Percentiles rank a stretch among this genome's conserved stretches.
Evolutionary conservation across 2,329 filamentous ascomycete species (phyloP).

Genomic region (Microcyclospora tardicrescens): DNA sequence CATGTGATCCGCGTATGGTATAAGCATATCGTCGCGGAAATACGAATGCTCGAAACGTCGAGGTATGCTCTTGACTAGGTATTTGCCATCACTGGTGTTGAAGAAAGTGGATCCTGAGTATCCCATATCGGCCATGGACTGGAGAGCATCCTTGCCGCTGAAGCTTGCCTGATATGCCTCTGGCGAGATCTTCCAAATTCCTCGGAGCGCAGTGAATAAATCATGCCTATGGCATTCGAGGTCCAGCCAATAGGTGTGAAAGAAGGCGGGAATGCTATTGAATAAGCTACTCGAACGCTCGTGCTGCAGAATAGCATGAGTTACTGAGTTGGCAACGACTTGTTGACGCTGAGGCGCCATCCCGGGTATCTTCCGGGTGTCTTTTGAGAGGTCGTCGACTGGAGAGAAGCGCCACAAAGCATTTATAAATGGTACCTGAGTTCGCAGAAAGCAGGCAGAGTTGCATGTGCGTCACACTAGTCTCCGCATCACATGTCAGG

Average conservation of each 20-base stretch:
- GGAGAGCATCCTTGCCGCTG: constrained; percentile 32
- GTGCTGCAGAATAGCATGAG: not conserved
- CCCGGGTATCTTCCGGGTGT: not conserved
- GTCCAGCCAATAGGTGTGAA: constrained; percentile 23
- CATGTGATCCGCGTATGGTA: constrained; percentile 54
- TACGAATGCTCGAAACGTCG: constrained; percentile 57
- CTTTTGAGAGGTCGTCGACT: too few species aligned
- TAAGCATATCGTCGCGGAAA: constrained; percentile 53
- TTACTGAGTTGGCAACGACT: not conserved
- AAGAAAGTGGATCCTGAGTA: constrained; percentile 69
- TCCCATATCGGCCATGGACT: constrained; percentile 54
- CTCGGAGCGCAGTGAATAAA: constrained; percentile 40
- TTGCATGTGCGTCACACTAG: too few species aligned
- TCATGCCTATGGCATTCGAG: constrained; percentile 25
- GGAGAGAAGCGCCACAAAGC: too few species aligned
- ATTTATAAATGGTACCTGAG: too few species aligned
- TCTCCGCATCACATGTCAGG: too few species aligned
- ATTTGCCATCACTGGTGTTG: constrained; percentile 51
- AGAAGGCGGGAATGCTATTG: constrained; percentile 6
- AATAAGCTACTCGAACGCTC: not conserved
- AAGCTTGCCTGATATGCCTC: constrained; percentile 44
- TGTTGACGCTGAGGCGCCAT: not conserved
- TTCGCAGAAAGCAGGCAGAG: too few species aligned
- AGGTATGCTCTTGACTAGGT: constrained; percentile 58
- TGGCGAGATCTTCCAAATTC: constrained; percentile 42